phyloP scores from a whole-genome alignment of 2,329 filamentous ascomycete genomes.

The Penicillium janthinellum region DNA sequence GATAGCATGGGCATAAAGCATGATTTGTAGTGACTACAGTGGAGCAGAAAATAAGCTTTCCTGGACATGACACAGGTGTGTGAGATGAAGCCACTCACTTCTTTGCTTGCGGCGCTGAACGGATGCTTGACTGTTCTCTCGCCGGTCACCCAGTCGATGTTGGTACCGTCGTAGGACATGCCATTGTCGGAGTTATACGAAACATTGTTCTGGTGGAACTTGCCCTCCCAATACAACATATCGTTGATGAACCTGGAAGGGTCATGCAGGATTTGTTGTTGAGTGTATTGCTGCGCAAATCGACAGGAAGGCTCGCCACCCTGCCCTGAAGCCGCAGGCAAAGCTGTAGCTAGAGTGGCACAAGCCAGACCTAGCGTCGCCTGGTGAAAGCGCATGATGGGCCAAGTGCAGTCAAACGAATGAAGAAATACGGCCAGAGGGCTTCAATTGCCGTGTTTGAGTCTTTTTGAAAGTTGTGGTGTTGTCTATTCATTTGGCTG shows the following conservation, averaged over 20 bases:
- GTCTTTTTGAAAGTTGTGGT: no score
- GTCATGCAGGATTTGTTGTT: constrained; percentile 7
- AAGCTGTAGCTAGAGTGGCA: neutral
- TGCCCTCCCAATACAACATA: constrained; percentile 49
- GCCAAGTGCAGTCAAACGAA: neutral
- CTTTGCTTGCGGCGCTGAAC: constrained; percentile 40
- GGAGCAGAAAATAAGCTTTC: neutral
- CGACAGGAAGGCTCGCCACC: constrained; percentile 7
- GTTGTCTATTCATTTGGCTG: neutral
- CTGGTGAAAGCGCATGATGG: neutral
- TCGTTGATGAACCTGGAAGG: constrained; percentile 34
- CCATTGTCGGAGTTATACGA: constrained; percentile 47
- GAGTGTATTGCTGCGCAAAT: constrained; percentile 10
- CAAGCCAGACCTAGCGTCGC: neutral
- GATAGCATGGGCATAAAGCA: constrained; percentile 48
- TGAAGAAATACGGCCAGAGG: neutral
- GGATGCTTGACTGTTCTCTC: constrained; percentile 36
- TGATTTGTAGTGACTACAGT: constrained; percentile 45
- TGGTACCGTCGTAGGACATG: constrained; percentile 40
- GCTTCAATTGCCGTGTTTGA: neutral
- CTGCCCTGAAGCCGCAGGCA: neutral
- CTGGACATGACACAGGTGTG: neutral
- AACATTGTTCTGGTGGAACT: constrained; percentile 47
- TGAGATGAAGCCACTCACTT: constrained; percentile 22
- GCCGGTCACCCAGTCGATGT: constrained; percentile 41